Conservation (phyloP, 2,329 filamentous ascomycete genomes). For the Epichloe sp. region DNA sequence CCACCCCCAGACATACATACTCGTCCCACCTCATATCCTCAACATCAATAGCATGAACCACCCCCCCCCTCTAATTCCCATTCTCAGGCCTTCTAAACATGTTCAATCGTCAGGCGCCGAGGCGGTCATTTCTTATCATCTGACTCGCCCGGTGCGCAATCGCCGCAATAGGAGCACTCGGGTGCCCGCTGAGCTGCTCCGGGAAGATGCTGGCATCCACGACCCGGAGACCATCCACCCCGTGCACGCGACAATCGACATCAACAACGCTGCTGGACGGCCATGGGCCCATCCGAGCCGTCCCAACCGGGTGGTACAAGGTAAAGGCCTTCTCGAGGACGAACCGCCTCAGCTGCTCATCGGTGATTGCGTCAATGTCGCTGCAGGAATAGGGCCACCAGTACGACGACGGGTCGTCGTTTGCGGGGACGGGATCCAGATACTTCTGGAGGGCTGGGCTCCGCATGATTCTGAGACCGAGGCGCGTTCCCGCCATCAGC, state of each 20-base stretch:
- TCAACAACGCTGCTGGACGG: slow-evolving; percentile 24
- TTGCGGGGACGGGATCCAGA: slow-evolving; percentile 7
- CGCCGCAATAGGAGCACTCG: slow-evolving; percentile 10
- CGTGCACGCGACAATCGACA: slow-evolving; percentile 37
- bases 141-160: slow-evolving; percentile 10
- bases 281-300: slow-evolving; percentile 9
- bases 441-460: slow-evolving; percentile 6
- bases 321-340: slow-evolving; percentile 9
- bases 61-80: no score
- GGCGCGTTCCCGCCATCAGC: slow-evolving; percentile 8
- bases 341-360: slow-evolving; percentile 9
- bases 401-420: slow-evolving; percentile 7
- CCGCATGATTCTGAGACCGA: slow-evolving; percentile 8
- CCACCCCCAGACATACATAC: no score
- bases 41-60: no score
- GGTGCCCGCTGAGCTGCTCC: slow-evolving; percentile 15
- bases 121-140: slow-evolving; percentile 5
- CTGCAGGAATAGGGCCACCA: slow-evolving; percentile 12
- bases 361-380: slow-evolving; percentile 8
- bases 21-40: no score
- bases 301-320: slow-evolving; percentile 10
- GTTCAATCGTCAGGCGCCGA: background rate
- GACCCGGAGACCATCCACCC: slow-evolving; percentile 38
- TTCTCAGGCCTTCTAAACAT: background rate
- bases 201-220: slow-evolving; percentile 45